A percentile compares a stretch with the other conserved stretches of the same genome.
phyloP scores from a whole-genome alignment of 78 protist species.

The Chrysochromulina tobinii region DNA sequence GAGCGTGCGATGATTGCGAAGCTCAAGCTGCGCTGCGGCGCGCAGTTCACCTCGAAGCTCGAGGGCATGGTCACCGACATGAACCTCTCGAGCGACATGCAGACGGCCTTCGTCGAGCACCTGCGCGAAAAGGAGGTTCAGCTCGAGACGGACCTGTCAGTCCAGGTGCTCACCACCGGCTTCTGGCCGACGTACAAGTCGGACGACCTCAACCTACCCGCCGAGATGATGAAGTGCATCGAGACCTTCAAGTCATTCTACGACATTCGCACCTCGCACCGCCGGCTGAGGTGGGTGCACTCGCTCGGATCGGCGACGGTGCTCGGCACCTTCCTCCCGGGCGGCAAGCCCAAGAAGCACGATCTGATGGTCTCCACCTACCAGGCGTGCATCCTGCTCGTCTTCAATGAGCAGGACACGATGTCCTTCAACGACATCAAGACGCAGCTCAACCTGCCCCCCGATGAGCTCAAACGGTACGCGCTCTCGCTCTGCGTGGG shows the following conservation, averaged over 20 bases:
- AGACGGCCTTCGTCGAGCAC: not conserved
- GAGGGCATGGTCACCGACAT: conserved; percentile 65
- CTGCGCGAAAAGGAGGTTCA: not conserved
- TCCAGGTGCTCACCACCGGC: conserved; percentile 53
- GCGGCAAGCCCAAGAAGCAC: conserved; percentile 8
- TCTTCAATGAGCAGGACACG: conserved; percentile 37
- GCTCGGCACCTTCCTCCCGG: not conserved
- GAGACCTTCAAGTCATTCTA: conserved; percentile 32
- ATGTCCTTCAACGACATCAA: conserved; percentile 13
- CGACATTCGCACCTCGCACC: conserved; percentile 34
- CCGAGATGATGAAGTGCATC: conserved; percentile 13
- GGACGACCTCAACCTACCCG: conserved; percentile 22
- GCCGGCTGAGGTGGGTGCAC: conserved; percentile 48
- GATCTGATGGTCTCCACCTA: conserved; percentile 41
- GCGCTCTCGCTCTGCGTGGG: conserved; percentile 13
- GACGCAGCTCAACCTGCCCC: conserved; percentile 31
- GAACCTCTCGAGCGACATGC: conserved; percentile 37
- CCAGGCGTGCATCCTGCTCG: conserved; percentile 41
- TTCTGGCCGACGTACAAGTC: conserved; percentile 60
- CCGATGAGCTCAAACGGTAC: conserved; percentile 41
- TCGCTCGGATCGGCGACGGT: conserved; percentile 30
- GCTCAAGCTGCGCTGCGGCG: conserved; percentile 54
- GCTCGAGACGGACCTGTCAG: conserved; percentile 36
- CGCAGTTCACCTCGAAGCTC: conserved; percentile 61
- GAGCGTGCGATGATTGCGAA: conserved; percentile 53